Percentiles rank a stretch among this genome's conserved stretches.
Conservation (phyloP, 2,329 filamentous ascomycete species). For the Sarocladiaceae sp. region DNA sequence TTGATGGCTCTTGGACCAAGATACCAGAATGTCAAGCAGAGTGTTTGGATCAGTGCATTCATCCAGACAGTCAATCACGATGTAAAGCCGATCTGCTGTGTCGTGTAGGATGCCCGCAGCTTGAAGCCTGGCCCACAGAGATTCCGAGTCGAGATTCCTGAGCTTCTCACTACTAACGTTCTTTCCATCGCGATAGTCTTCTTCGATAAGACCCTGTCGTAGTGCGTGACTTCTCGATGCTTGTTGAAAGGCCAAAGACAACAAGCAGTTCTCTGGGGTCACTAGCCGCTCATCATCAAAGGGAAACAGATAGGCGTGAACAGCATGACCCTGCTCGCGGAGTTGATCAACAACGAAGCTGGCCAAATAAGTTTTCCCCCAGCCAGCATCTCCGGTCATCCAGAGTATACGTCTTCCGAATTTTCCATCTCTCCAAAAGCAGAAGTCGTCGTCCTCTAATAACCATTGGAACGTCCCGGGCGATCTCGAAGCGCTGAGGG, state of each 20-base stretch:
- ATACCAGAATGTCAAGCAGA: background rate
- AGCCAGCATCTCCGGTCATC: constrained; percentile 3
- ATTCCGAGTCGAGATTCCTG: background rate
- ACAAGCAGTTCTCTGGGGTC: background rate
- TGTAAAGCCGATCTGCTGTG: background rate
- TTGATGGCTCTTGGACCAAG: background rate
- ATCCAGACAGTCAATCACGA: background rate
- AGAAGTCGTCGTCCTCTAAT: background rate
- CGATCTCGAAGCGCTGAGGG: background rate
- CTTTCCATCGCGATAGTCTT: background rate
- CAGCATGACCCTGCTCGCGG: background rate
- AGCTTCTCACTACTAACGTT: too few species aligned
- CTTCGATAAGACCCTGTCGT: background rate
- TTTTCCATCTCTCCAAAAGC: background rate
- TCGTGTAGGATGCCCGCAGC: background rate
- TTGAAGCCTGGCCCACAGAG: background rate
- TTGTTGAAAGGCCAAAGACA: background rate
- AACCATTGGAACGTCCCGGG: background rate
- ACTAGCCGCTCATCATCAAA: background rate
- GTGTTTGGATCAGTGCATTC: background rate
- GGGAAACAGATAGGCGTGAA: background rate
- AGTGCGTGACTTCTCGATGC: background rate
- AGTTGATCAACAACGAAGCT: background rate
- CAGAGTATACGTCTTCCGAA: background rate
- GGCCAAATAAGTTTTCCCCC: background rate